Base-by-base conservation (phyloP, 2,329 filamentous ascomycete genomes). In the Cadophora malorum region DNA sequence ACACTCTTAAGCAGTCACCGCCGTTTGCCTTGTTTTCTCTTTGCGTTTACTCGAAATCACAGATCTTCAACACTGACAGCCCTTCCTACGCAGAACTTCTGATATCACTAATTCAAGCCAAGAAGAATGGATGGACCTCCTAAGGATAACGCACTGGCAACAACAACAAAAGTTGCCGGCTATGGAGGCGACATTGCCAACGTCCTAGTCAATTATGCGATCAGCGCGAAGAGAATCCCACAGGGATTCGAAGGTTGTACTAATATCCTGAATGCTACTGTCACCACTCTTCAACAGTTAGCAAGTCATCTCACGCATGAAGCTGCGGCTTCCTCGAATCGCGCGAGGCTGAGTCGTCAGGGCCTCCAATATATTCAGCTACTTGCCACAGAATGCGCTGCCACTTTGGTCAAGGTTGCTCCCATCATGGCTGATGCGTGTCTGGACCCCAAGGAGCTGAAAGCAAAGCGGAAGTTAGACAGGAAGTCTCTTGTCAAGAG, bases 311-410 rank as follows among this genome's bases (percentile, higher is more conserved):
- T 75, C 21, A 63, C 59, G 23, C 45, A 66, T 4, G 65, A 74
- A 14, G 19, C 33, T 23, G 31, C 25, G 19, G 31, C 31, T 23
- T 60, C 21, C 45, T 4, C 19, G 21, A 50, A 64, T 33, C 50
- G 59, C 21, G 38, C 60, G 9, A 71, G 67, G 28, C 59, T 76
- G n/a, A 76, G 68, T 63, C 16, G 67, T 0, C 61, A 69, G n/a
- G 73, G 74, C 0, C 56, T 74, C 3, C 38, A 64, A 68, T 75
- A 73, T 59, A 69, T 74, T 62, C 52, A 68, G 14, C 10, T 67
- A 14, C 70, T 76, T 25, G 66, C 65, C 6, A 63, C 38, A 35
- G 74, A 75, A 65, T 72, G 67, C 60, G 71, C 70, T n/a, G 65
- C 50, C 21, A 55, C 66, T 9, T 60, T 74, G 25, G 64, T 38